A percentile compares a stretch with the other conserved stretches of the same genome.
Conservation (phyloP, 108 stramenopile genomes). For the Hondaea fermentalgiana region DNA sequence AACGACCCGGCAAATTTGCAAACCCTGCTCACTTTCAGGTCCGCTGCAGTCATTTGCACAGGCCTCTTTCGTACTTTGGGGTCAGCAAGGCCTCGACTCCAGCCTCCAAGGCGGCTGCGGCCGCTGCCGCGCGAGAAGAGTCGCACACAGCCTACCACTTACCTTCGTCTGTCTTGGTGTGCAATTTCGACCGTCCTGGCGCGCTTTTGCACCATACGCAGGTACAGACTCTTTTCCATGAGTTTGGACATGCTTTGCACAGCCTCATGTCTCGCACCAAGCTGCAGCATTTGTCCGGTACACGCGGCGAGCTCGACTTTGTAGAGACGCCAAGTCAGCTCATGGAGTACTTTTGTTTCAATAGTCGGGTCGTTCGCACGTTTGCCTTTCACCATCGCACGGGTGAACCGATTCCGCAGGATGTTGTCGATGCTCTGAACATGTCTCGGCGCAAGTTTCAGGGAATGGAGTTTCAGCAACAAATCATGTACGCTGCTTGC, state of each 20-base stretch:
- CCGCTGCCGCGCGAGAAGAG: neutral
- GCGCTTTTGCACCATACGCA: slow-evolving; percentile 68
- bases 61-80: neutral
- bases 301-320: slow-evolving; percentile 61
- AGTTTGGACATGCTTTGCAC: slow-evolving; percentile 93
- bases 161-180: slow-evolving; percentile 80
- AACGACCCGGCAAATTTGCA: slow-evolving; percentile 73
- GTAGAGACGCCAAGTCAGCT: slow-evolving; percentile 49
- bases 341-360: slow-evolving; percentile 44
- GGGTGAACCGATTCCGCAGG: slow-evolving; percentile 21
- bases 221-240: slow-evolving; percentile 90
- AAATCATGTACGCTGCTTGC: slow-evolving; percentile 34
- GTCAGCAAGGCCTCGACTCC: neutral
- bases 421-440: slow-evolving; percentile 23
- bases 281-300: slow-evolving; percentile 91
- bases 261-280: slow-evolving; percentile 77
- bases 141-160: slow-evolving; percentile 47
- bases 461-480: slow-evolving; percentile 34
- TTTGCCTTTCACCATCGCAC: slow-evolving; percentile 36
- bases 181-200: slow-evolving; percentile 53
- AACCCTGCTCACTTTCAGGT: slow-evolving; percentile 97
- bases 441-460: slow-evolving; percentile 24
- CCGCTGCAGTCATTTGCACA: slow-evolving; percentile 63
- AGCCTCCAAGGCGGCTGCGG: neutral
- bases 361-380: slow-evolving; percentile 18